Evolutionary conservation across 805 yeast genomes (phyloP).

Genomic region (Candida michaelii): DNA sequence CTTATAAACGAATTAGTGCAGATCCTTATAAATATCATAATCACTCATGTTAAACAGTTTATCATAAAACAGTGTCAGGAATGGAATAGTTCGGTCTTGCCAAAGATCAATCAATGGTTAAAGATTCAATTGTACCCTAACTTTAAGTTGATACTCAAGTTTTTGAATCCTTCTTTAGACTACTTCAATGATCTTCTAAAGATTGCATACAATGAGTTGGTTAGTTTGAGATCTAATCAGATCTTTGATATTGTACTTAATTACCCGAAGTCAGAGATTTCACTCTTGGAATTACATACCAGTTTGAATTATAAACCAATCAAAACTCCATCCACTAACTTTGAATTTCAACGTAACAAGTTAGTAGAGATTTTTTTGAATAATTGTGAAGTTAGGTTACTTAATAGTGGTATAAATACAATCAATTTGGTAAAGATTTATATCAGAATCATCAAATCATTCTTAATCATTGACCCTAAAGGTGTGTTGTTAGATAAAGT

Average conservation of each 20-base stretch:
- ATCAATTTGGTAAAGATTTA: constrained; percentile 67
- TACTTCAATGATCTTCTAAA: constrained; percentile 26
- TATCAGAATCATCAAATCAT: constrained; percentile 68
- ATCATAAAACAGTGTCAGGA: constrained; percentile 28
- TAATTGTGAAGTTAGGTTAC: constrained; percentile 44
- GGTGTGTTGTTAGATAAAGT: constrained; percentile 82
- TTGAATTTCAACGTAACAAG: constrained; percentile 46
- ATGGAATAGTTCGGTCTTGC: constrained; percentile 42
- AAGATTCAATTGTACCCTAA: constrained; percentile 38
- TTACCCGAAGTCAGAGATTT: constrained; percentile 53
- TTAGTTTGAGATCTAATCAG: constrained; percentile 54
- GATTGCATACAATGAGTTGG: constrained; percentile 39
- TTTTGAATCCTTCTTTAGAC: constrained; percentile 19
- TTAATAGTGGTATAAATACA: constrained; percentile 84
- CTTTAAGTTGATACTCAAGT: constrained; percentile 20
- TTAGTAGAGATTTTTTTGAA: constrained; percentile 52
- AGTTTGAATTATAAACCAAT: constrained; percentile 42
- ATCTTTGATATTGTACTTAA: constrained; percentile 55
- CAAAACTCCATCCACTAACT: constrained; percentile 11
- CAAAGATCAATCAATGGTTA: constrained; percentile 37
- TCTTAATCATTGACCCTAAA: constrained; percentile 77
- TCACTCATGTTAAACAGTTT: constrained; percentile 31
- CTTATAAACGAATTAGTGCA: constrained; percentile 23
- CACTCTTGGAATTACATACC: constrained; percentile 56
- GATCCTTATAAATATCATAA: constrained; percentile 37